phyloP scores from a whole-genome alignment of 306 rosid genomes.

The Bauhinia variegata region DNA sequence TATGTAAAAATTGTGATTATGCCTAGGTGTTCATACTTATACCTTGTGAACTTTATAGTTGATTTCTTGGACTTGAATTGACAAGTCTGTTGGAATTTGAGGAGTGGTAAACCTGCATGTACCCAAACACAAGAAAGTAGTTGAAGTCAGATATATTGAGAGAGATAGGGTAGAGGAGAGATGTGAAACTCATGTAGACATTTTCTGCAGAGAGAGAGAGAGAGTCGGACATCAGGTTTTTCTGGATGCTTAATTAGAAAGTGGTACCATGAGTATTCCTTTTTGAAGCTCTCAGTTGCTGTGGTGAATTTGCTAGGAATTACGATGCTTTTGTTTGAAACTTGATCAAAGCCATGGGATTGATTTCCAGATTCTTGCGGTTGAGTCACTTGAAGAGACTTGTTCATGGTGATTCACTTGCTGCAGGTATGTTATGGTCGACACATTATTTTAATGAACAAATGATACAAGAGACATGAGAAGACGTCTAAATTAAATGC shows the following conservation, averaged over 20 bases:
- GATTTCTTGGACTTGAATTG: constrained; percentile 67
- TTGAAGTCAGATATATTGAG: constrained; percentile 19
- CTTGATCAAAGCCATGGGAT: constrained; percentile 45
- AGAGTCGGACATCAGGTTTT: no score
- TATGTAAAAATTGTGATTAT: constrained; percentile 7
- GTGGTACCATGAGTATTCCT: constrained; percentile 66
- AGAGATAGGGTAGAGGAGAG: no score
- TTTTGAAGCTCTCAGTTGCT: constrained; percentile 54
- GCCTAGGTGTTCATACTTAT: constrained; percentile 25
- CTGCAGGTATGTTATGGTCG: constrained; percentile 36
- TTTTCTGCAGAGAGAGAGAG: not conserved
- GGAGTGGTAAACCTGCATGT: constrained; percentile 78
- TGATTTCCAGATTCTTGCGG: constrained; percentile 42
- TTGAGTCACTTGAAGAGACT: constrained; percentile 47
- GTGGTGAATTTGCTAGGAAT: constrained; percentile 60
- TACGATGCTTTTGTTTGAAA: constrained; percentile 61
- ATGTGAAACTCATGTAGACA: constrained; percentile 7
- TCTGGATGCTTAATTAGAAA: no score
- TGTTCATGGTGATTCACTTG: constrained; percentile 49
- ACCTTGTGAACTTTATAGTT: constrained; percentile 91
- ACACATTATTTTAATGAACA: constrained; percentile 30
- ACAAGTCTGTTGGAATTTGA: constrained; percentile 78
- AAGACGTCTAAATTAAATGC: constrained; percentile 59
- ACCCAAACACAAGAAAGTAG: constrained; percentile 20
- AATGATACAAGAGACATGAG: constrained; percentile 22